These are phyloP conservation scores for Alternaria metachromatica DNA, from an alignment of 2,329 filamentous ascomycete species.

Conservation along the genomic window DNA sequence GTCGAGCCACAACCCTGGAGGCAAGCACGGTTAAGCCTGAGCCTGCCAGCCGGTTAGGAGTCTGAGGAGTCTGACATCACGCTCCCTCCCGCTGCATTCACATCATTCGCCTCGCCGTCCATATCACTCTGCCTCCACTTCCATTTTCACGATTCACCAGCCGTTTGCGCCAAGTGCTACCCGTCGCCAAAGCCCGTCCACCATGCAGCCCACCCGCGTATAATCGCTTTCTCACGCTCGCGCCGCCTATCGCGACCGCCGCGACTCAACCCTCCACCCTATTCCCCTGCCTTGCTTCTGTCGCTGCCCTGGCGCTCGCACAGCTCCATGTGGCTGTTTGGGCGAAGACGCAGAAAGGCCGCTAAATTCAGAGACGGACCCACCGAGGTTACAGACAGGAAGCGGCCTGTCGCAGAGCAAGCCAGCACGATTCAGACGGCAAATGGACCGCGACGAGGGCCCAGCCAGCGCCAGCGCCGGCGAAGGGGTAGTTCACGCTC, in stretches of 20 bases:
- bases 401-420: constrained; percentile 40
- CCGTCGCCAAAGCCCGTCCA: constrained; percentile 11
- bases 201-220: constrained; percentile 29
- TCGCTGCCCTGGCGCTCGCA: constrained; percentile 9
- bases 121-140: background rate
- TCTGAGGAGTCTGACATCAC: constrained; percentile 16
- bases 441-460: constrained; percentile 33
- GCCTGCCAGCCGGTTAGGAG: constrained; percentile 1
- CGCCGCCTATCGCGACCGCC: constrained; percentile 3
- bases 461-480: constrained; percentile 35
- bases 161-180: constrained; percentile 9
- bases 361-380: constrained; percentile 54
- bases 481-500: constrained; percentile 44
- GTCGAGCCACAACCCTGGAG: constrained; percentile 14
- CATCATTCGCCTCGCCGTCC: background rate
- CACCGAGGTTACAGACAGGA: constrained; percentile 61
- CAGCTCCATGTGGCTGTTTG: constrained; percentile 79
- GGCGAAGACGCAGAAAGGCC: constrained; percentile 73
- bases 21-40: background rate
- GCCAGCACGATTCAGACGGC: constrained; percentile 26
- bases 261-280: constrained; percentile 9
- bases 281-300: background rate
- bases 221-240: constrained; percentile 30
- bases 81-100: background rate
- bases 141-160: background rate